Conservation (phyloP, 2,329 filamentous ascomycete genomes). For the Dactylellina sp. region DNA sequence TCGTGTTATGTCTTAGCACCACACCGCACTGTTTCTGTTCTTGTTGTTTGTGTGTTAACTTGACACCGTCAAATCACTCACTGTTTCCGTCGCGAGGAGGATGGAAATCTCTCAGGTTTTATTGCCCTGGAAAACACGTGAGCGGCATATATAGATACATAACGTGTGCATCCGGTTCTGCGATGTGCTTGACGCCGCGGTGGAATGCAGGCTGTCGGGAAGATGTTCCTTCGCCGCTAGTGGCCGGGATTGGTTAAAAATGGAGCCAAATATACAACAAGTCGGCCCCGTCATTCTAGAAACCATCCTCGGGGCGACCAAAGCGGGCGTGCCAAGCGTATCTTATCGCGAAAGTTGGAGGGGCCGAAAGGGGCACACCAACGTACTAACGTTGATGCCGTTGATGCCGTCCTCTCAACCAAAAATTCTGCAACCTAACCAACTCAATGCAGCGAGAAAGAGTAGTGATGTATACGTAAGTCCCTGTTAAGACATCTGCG, state of each 20-base stretch:
- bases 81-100: slow-evolving; percentile 21
- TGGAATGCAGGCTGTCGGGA: slow-evolving; percentile 35
- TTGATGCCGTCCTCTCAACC: no score
- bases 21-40: not conserved
- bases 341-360: slow-evolving; percentile 54
- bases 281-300: slow-evolving; percentile 22
- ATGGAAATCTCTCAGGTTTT: slow-evolving; percentile 1
- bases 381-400: slow-evolving; percentile 12
- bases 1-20: slow-evolving; percentile 47
- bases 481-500: not conserved
- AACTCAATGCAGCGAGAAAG: not conserved
- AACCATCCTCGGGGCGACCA: not conserved
- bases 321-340: slow-evolving; percentile 43
- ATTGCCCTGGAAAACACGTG: slow-evolving; percentile 23
- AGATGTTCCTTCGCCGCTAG: slow-evolving; percentile 31
- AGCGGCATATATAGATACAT: slow-evolving; percentile 1
- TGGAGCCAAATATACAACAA: slow-evolving; percentile 55
- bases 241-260: slow-evolving; percentile 32
- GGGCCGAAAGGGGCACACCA: slow-evolving; percentile 42
- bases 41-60: slow-evolving; percentile 4
- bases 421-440: slow-evolving; percentile 23
- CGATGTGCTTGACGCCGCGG: slow-evolving; percentile 15
- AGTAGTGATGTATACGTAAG: no score
- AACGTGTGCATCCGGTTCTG: no score
- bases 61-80: not conserved